Conservation (phyloP, 2,329 filamentous ascomycete species). For the Exophiala lecanii-corni region DNA sequence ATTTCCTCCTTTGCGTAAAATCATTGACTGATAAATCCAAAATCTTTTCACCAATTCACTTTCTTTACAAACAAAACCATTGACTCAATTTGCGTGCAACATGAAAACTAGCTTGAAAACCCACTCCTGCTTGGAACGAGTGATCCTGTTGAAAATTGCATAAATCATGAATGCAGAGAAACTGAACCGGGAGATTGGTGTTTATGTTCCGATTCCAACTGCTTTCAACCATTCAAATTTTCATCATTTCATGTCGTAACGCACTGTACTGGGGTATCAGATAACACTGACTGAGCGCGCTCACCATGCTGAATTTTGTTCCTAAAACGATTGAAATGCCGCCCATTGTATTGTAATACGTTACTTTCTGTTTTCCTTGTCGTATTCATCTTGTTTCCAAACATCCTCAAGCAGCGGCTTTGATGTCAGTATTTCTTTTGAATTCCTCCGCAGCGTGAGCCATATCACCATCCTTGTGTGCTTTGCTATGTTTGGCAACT, state of each 20-base stretch:
- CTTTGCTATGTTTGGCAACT: conserved; percentile 13
- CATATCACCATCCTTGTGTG: conserved; percentile 21
- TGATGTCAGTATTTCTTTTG: conserved; percentile 17
- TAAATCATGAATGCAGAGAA: too few relatives aligned
- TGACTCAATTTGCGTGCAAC: not conserved
- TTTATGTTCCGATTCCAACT: conserved; percentile 2
- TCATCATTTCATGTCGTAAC: conserved; percentile 3
- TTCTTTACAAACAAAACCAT: conserved; percentile 2
- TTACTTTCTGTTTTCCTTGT: not conserved
- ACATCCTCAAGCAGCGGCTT: conserved; percentile 10
- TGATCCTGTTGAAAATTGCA: too few relatives aligned
- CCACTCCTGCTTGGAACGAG: not conserved
- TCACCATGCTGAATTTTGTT: not conserved
- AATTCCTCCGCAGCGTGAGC: conserved; percentile 20
- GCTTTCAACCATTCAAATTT: not conserved
- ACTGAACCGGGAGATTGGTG: not conserved
- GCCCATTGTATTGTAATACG: not conserved
- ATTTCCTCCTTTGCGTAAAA: too few relatives aligned
- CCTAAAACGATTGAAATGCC: conserved; percentile 1
- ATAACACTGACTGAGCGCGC: conserved; percentile 2
- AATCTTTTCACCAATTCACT: too few relatives aligned
- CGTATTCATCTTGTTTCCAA: not conserved
- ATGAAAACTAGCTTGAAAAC: not conserved
- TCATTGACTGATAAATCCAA: too few relatives aligned
- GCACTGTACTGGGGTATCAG: conserved; percentile 3